Conservation (phyloP, 2,329 filamentous ascomycete genomes). For the Pseudogymnoascus sp. region DNA sequence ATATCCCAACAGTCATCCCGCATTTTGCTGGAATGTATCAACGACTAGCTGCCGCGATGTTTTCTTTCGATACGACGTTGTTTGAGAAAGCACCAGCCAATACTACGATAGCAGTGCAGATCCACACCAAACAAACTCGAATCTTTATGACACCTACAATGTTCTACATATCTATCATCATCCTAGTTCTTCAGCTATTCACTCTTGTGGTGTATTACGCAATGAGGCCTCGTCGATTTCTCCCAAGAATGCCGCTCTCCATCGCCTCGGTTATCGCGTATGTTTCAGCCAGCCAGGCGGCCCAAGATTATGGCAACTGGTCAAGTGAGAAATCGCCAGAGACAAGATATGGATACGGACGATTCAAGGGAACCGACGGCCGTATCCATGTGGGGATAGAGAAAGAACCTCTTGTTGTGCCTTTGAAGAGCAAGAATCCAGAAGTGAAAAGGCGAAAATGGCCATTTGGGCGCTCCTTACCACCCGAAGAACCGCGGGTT, state of each 20-base stretch:
- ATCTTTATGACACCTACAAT: conserved; percentile 42
- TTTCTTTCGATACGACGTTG: conserved; percentile 35
- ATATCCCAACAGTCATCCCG: conserved; percentile 20
- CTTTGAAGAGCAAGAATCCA: conserved; percentile 19
- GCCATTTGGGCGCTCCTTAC: not conserved
- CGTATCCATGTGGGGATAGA: conserved; percentile 44
- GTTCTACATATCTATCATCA: conserved; percentile 35
- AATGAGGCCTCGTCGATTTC: conserved; percentile 31
- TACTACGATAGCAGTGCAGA: conserved; percentile 13
- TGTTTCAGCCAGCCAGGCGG: conserved; percentile 38
- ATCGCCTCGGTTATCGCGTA: conserved; percentile 40
- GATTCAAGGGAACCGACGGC: conserved; percentile 40
- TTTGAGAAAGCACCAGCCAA: conserved; percentile 23
- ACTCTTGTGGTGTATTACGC: conserved; percentile 37
- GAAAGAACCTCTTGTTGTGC: conserved; percentile 35
- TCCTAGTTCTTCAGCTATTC: conserved; percentile 37
- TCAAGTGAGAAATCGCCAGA: not conserved
- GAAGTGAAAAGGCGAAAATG: conserved; percentile 12
- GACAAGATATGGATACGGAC: conserved; percentile 39
- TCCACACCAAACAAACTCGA: conserved; percentile 27
- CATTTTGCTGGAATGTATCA: conserved; percentile 27
- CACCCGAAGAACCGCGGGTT: conserved; percentile 12
- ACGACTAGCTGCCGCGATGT: conserved; percentile 34
- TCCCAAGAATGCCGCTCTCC: conserved; percentile 44
- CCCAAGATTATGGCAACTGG: conserved; percentile 26